phyloP scores from a whole-genome alignment of 2,329 filamentous ascomycete genomes.

The Colletotrichum somersetense region DNA sequence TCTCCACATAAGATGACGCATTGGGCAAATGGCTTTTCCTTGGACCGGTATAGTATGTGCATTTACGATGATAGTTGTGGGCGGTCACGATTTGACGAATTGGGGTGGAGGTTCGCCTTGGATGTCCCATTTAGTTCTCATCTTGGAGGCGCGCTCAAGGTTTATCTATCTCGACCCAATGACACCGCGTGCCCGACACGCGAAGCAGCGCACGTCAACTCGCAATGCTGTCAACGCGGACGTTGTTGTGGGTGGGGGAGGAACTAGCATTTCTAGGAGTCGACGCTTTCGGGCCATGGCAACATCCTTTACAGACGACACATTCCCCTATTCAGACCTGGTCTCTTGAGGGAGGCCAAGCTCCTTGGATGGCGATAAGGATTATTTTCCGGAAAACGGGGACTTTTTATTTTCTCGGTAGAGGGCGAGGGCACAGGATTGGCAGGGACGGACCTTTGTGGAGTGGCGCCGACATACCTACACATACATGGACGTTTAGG shows the following conservation, averaged over 20 bases:
- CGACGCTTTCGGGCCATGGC: background rate
- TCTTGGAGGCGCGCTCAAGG: constrained; percentile 1
- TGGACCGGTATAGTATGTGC: constrained; percentile 36
- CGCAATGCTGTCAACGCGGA: background rate
- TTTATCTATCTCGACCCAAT: background rate
- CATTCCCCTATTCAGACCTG: constrained; percentile 25
- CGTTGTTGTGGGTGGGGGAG: too few species aligned
- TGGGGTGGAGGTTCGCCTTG: constrained; percentile 17
- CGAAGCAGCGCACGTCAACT: background rate
- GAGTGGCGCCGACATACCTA: constrained; percentile 33
- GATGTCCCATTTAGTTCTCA: background rate
- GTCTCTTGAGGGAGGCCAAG: constrained; percentile 8
- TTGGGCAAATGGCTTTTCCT: constrained; percentile 39
- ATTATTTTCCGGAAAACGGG: constrained; percentile 17
- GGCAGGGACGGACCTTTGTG: constrained; percentile 26
- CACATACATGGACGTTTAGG: constrained; percentile 38
- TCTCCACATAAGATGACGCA: constrained; percentile 39
- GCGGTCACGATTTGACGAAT: constrained; percentile 28
- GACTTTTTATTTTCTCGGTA: constrained; percentile 27
- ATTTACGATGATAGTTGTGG: constrained; percentile 30
- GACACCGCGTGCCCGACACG: background rate
- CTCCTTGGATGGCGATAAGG: constrained; percentile 15
- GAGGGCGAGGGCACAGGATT: constrained; percentile 24
- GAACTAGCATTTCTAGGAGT: constrained; percentile 2
- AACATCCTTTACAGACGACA: constrained; percentile 7